Evolutionary conservation across 2,329 filamentous ascomycete species (phyloP).

Genomic region (Pseudocercospora eumusae): DNA sequence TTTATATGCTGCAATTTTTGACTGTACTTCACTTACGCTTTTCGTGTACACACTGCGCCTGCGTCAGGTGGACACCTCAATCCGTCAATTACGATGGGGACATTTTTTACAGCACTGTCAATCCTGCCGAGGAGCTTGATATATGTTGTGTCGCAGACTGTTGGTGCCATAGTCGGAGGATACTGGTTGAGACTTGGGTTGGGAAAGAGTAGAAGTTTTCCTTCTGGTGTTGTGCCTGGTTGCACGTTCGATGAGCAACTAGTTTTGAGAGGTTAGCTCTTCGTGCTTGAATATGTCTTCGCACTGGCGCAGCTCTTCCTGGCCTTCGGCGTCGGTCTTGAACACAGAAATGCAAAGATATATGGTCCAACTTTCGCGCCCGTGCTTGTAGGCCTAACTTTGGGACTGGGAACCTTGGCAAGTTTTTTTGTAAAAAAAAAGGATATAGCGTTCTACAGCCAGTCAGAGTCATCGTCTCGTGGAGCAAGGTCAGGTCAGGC

Average conservation of each 20-base stretch:
- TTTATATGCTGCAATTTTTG: not conserved
- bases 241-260: constrained; percentile 27
- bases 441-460: constrained; percentile 30
- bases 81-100: constrained; percentile 56
- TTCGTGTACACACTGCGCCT: constrained; percentile 55
- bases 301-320: constrained; percentile 52
- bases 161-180: constrained; percentile 42
- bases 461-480: not conserved
- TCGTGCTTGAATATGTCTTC: constrained; percentile 53
- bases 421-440: constrained; percentile 34
- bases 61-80: constrained; percentile 57
- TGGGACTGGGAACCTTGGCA: constrained; percentile 36
- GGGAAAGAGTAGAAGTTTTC: not conserved
- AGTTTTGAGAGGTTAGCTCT: constrained; percentile 33
- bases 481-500: too few species aligned
- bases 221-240: constrained; percentile 23
- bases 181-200: constrained; percentile 29
- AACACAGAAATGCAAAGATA: constrained; percentile 53
- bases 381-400: constrained; percentile 49
- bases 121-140: constrained; percentile 52
- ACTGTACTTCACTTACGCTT: constrained; percentile 40
- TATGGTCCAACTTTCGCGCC: constrained; percentile 55
- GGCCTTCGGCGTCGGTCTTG: constrained; percentile 56
- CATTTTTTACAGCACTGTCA: constrained; percentile 54
- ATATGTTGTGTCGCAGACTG: constrained; percentile 51